Conservation (phyloP, 805 yeast species). For the Candida schatavii region DNA sequence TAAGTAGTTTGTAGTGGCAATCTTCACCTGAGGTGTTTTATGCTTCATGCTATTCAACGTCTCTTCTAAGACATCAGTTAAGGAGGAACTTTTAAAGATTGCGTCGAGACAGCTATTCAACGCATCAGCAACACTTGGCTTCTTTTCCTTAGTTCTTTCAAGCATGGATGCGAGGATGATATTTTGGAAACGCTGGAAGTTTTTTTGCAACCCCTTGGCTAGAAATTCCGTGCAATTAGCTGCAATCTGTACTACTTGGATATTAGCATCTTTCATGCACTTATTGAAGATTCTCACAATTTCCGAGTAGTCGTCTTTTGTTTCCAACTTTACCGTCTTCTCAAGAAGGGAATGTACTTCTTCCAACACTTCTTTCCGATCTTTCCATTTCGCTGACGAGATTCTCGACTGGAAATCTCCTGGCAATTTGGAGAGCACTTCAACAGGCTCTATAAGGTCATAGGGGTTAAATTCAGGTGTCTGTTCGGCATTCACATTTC, state of each 20-base stretch:
- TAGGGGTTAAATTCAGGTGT: conserved; percentile 54
- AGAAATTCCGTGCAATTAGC: conserved; percentile 61
- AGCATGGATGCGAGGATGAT: conserved; percentile 59
- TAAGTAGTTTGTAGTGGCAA: conserved; percentile 65
- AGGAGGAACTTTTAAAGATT: conserved; percentile 50
- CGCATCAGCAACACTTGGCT: conserved; percentile 71
- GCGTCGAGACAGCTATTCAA: conserved; percentile 65
- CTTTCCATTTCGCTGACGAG: conserved; percentile 80
- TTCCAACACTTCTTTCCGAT: conserved; percentile 80
- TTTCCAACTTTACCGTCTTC: conserved; percentile 54
- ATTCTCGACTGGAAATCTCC: conserved; percentile 53
- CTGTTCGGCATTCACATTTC: conserved; percentile 6
- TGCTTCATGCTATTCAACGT: conserved; percentile 59
- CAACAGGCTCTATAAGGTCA: conserved; percentile 68
- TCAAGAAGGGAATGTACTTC: conserved; percentile 48
- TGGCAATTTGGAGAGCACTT: conserved; percentile 66
- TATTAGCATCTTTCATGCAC: conserved; percentile 82
- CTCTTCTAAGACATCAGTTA: conserved; percentile 57
- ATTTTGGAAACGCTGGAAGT: conserved; percentile 53
- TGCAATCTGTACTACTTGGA: conserved; percentile 79
- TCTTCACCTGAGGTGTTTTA: conserved; percentile 79
- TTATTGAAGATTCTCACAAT: conserved; percentile 64
- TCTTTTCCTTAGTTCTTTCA: conserved; percentile 87
- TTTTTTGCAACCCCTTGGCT: conserved; percentile 61
- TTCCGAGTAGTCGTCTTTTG: conserved; percentile 60